Conservation (phyloP, 176 grass and related monocot genomes). For the Ensete ventricosum region DNA sequence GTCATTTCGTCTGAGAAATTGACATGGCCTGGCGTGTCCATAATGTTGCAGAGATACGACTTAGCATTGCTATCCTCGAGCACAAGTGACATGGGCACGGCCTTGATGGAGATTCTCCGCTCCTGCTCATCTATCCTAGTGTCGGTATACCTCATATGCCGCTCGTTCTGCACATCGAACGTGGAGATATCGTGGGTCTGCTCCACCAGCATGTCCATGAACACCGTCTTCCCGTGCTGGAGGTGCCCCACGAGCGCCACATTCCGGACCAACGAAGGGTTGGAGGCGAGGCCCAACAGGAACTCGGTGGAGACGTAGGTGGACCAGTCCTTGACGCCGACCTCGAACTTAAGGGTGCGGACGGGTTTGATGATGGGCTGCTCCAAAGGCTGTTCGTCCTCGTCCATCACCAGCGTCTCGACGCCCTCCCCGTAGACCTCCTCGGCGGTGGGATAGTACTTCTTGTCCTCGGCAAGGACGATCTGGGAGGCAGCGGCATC, state of each 20-base stretch:
- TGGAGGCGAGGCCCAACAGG: constrained; percentile 82
- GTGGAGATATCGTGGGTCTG: constrained; percentile 92
- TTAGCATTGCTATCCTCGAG: constrained; percentile 80
- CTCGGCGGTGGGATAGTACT: constrained; percentile 98
- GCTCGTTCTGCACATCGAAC: constrained; percentile 69
- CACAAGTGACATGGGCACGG: constrained; percentile 93
- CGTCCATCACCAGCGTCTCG: constrained; percentile 97
- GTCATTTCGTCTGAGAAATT: constrained; percentile 99
- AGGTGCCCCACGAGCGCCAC: constrained; percentile 85
- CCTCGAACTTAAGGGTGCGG: constrained; percentile 63
- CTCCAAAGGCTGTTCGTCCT: constrained; percentile 91
- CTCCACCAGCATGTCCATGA: constrained; percentile 99
- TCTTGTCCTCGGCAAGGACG: constrained; percentile 97
- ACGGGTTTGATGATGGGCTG: constrained; percentile 78
- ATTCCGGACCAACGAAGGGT: constrained; percentile 68
- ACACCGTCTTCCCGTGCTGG: constrained; percentile 93
- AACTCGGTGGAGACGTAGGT: constrained; percentile 85
- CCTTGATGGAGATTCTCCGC: constrained; percentile 87
- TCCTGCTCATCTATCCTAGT: constrained; percentile 96
- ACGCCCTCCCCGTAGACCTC: constrained; percentile 93
- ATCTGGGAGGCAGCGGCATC: constrained; percentile 51
- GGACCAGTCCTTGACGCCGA: constrained; percentile 49
- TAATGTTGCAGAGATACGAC: constrained; percentile 96
- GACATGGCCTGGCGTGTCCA: constrained; percentile 91
- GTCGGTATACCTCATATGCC: constrained; percentile 75